Percentiles rank a stretch among this genome's conserved stretches.
phyloP scores from a whole-genome alignment of 495 filamentous ascomycete genomes.

The Podospora didyma region DNA sequence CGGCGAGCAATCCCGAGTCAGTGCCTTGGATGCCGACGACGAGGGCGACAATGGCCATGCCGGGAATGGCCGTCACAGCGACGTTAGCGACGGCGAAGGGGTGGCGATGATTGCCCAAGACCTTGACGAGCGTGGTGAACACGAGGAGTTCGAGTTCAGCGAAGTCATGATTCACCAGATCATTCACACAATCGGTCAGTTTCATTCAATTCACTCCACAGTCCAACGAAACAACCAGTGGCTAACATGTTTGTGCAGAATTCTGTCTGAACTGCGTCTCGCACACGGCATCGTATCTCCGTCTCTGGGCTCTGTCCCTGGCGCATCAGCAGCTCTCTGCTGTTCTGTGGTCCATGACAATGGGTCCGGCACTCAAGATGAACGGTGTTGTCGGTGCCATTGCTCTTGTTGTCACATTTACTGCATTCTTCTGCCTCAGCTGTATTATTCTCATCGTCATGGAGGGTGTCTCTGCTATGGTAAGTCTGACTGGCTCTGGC shows the following conservation, averaged over 20 bases:
- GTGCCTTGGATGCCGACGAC: slow-evolving; percentile 81
- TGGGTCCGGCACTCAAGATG: slow-evolving; percentile 66
- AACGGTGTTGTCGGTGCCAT: slow-evolving; percentile 67
- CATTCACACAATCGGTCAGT: slow-evolving; percentile 93
- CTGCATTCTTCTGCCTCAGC: slow-evolving; percentile 82
- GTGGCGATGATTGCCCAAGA: slow-evolving; percentile 87
- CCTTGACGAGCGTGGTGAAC: slow-evolving; percentile 59
- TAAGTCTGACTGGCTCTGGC: slow-evolving; percentile 24
- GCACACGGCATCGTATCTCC: slow-evolving; percentile 97
- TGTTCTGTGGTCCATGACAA: slow-evolving; percentile 95
- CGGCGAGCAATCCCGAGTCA: slow-evolving; percentile 80
- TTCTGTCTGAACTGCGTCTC: slow-evolving; percentile 99
- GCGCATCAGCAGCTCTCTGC: slow-evolving; percentile 96
- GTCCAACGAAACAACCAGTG: not conserved
- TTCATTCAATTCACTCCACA: slow-evolving; percentile 5
- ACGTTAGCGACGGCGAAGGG: slow-evolving; percentile 77
- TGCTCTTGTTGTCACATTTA: slow-evolving; percentile 75
- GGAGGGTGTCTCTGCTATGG: slow-evolving; percentile 49
- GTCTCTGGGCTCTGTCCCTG: slow-evolving; percentile 95
- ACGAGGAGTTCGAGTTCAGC: slow-evolving; percentile 94
- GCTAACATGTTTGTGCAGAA: slow-evolving; percentile 48
- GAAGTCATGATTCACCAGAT: slow-evolving; percentile 99
- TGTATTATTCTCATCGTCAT: slow-evolving; percentile 65
- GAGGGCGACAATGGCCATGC: slow-evolving; percentile 40
- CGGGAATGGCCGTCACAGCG: slow-evolving; percentile 58